phyloP scores from a whole-genome alignment of 2,329 filamentous ascomycete genomes.

The Alternaria panax region DNA sequence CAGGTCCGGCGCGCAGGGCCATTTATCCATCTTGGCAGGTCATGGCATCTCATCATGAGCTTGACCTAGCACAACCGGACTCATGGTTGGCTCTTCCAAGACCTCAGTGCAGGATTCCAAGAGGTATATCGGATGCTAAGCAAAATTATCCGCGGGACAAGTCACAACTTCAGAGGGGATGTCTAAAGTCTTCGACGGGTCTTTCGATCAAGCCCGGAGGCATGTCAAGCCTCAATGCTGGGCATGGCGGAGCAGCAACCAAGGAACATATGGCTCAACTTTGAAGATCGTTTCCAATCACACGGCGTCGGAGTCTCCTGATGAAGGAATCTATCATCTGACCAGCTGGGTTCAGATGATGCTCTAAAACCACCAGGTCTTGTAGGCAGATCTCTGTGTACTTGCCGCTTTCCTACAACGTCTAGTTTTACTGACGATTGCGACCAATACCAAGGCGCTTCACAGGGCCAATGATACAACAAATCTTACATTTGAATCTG shows the following conservation, averaged over 20 bases:
- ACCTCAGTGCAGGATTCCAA: not conserved
- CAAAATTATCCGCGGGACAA: constrained; percentile 22
- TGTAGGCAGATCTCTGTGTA: not conserved
- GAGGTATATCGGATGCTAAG: constrained; percentile 15
- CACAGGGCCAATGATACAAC: constrained; percentile 6
- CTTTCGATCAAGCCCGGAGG: not conserved
- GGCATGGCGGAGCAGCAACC: constrained; percentile 1
- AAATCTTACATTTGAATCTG: constrained; percentile 3
- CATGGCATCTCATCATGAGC: constrained; percentile 13
- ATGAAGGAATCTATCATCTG: not conserved
- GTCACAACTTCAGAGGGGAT: constrained; percentile 9
- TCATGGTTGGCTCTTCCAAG: constrained; percentile 2
- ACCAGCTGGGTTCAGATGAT: not conserved
- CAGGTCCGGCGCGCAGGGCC: constrained; percentile 19
- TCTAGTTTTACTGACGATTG: not conserved
- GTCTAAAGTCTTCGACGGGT: not conserved
- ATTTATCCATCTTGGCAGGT: constrained; percentile 30
- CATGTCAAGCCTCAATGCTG: constrained; percentile 6
- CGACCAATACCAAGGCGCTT: not conserved
- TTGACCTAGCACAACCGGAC: constrained; percentile 7
- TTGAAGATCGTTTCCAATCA: not conserved
- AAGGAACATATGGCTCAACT: not conserved
- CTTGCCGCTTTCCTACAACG: not conserved
- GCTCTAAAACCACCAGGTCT: not conserved
- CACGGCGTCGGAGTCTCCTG: not conserved